Percentiles rank a stretch among this genome's conserved stretches.
Evolutionary conservation across 192 early-diverging fungal species (phyloP).

Genomic region (Backusella parvicylindrica): DNA sequence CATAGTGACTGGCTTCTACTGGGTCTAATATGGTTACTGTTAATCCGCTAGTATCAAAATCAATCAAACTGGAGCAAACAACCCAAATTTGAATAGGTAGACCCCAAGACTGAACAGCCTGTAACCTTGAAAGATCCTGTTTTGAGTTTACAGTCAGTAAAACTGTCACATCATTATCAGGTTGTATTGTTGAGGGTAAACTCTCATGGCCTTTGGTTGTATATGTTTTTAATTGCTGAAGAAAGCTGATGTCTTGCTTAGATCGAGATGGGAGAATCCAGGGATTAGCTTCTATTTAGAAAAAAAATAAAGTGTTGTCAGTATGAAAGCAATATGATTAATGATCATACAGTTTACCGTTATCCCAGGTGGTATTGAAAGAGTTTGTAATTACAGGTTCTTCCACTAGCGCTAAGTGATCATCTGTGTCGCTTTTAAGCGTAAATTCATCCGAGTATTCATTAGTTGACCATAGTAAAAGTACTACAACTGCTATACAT

Average conservation of each 20-base stretch:
- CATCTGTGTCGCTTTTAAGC: background rate
- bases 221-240: slow-evolving; percentile 6
- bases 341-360: background rate
- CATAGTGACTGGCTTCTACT: background rate
- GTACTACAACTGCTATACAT: background rate
- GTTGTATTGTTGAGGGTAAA: background rate
- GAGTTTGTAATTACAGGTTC: background rate
- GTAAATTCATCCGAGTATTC: slow-evolving; percentile 5
- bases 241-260: background rate
- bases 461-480: background rate
- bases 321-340: background rate
- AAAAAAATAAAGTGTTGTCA: background rate
- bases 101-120: background rate
- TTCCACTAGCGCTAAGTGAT: background rate
- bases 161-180: background rate
- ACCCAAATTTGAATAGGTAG: background rate
- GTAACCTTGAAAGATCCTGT: background rate
- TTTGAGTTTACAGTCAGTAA: slow-evolving; percentile 8
- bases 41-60: background rate
- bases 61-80: background rate
- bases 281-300: background rate
- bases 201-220: background rate
- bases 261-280: background rate
- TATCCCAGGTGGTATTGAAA: slow-evolving; percentile 2
- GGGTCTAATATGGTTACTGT: background rate